A percentile compares a stretch with the other conserved stretches of the same genome.
These are phyloP conservation scores for Balamuthia mandrillaris DNA, from an alignment of 208 protist genomes.

Conservation along the genomic window DNA sequence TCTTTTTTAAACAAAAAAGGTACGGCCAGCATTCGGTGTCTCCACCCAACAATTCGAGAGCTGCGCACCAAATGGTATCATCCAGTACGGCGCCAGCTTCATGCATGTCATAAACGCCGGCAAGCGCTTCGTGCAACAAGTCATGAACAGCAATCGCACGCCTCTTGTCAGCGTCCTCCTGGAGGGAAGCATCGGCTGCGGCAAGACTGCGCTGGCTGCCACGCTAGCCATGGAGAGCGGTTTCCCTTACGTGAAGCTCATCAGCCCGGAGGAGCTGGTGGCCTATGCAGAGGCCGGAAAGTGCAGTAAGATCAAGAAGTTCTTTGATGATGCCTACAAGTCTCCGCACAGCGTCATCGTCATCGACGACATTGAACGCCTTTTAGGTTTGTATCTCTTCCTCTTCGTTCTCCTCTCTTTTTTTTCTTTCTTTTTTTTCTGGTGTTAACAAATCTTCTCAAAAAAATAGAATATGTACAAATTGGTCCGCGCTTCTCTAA, in stretches of 20 bases:
- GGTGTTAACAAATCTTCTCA: not conserved
- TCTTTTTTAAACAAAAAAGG: constrained; percentile 69
- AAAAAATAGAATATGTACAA: constrained; percentile 89
- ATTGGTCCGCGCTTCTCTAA: constrained; percentile 98
- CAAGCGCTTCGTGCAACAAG: constrained; percentile 62
- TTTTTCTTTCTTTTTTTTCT: not conserved
- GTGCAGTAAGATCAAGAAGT: constrained; percentile 83
- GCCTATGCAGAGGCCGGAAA: constrained; percentile 73
- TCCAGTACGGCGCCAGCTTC: constrained; percentile 87
- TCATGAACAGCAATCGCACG: constrained; percentile 77
- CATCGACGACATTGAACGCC: constrained; percentile 94
- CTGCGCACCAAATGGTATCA: constrained; percentile 85
- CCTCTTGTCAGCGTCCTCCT: constrained; percentile 89
- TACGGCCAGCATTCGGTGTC: constrained; percentile 94
- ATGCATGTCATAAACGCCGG: constrained; percentile 33
- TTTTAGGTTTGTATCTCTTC: constrained; percentile 64
- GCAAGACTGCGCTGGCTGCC: constrained; percentile 94
- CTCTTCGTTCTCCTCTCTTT: not conserved
- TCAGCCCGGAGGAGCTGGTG: constrained; percentile 88
- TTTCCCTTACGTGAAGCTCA: constrained; percentile 96
- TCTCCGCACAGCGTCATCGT: constrained; percentile 92
- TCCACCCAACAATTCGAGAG: constrained; percentile 84
- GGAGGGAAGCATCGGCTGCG: constrained; percentile 74
- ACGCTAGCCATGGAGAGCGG: constrained; percentile 78
- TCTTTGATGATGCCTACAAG: constrained; percentile 98